These are phyloP conservation scores for Mortierella sp. DNA, from an alignment of 371 early-diverging fungal species.

Conservation along the genomic window DNA sequence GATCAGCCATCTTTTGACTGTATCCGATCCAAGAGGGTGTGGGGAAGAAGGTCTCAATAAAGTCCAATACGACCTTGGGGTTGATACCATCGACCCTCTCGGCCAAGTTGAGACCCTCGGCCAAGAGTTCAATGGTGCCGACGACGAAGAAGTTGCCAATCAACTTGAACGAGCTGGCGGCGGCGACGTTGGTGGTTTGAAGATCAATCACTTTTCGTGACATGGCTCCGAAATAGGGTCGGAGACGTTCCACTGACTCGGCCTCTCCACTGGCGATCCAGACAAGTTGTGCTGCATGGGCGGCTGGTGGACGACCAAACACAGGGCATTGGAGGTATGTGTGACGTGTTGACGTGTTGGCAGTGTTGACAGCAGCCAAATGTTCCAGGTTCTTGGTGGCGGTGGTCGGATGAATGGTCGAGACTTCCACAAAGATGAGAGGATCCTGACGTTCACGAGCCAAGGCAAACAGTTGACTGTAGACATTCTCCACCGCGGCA, in stretches of 20 bases:
- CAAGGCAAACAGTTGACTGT: constrained; percentile 24
- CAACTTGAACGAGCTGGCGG: constrained; percentile 67
- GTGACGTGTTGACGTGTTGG: constrained; percentile 15
- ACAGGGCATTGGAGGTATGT: constrained; percentile 57
- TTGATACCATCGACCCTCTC: constrained; percentile 64
- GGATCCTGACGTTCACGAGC: constrained; percentile 13
- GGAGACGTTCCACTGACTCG: constrained; percentile 26
- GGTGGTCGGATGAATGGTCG: constrained; percentile 42
- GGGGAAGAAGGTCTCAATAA: constrained; percentile 67
- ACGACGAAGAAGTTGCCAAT: constrained; percentile 76
- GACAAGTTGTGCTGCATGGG: constrained; percentile 57
- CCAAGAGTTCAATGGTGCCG: constrained; percentile 66
- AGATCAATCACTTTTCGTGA: constrained; percentile 21
- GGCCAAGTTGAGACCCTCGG: constrained; percentile 77
- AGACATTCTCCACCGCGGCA: constrained; percentile 42
- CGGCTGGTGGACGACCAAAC: constrained; percentile 64
- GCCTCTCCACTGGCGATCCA: constrained; percentile 56
- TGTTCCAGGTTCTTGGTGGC: constrained; percentile 25
- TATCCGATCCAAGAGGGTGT: constrained; percentile 43
- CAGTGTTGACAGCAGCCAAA: neutral
- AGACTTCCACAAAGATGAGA: constrained; percentile 45
- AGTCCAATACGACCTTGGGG: constrained; percentile 64
- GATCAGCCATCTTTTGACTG: constrained; percentile 53
- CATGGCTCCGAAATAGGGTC: constrained; percentile 37
- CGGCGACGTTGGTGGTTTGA: constrained; percentile 51